A percentile compares a stretch with the other conserved stretches of the same genome.
phyloP scores from a whole-genome alignment of 2,329 filamentous ascomycete genomes.

The Xylariaceae sp. region DNA sequence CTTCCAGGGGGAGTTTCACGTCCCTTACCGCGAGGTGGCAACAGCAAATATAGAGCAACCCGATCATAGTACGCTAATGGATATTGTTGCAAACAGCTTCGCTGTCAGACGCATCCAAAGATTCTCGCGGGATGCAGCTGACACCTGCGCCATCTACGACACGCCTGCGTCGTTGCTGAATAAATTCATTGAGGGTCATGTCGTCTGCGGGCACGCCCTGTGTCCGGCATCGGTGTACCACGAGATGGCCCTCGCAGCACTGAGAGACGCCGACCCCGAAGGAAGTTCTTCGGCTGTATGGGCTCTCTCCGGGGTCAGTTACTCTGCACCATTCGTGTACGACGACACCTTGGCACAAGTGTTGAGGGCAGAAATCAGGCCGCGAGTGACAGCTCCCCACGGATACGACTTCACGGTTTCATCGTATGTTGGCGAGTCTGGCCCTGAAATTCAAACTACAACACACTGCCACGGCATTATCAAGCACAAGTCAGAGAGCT shows the following conservation, averaged over 20 bases:
- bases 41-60: too few species aligned
- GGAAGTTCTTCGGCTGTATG: conserved; percentile 2
- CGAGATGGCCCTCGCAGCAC: conserved; percentile 13
- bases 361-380: too few species aligned
- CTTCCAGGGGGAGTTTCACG: conserved; percentile 1
- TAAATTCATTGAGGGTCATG: conserved; percentile 11
- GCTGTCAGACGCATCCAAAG: conserved; percentile 1
- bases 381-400: too few species aligned
- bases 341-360: neutral
- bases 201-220: conserved; percentile 13
- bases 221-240: conserved; percentile 20
- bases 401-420: too few species aligned
- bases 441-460: too few species aligned
- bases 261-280: conserved; percentile 4
- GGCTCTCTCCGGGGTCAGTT: conserved; percentile 9
- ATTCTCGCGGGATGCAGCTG: neutral
- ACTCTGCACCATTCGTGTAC: conserved; percentile 9
- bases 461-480: too few species aligned
- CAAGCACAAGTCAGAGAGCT: too few species aligned
- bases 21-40: neutral
- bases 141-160: conserved; percentile 5
- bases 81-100: neutral
- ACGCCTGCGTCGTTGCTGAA: neutral
- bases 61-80: too few species aligned
- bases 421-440: too few species aligned